phyloP scores from a whole-genome alignment of 768 basidiomycete species.

The Mycena floridula region DNA sequence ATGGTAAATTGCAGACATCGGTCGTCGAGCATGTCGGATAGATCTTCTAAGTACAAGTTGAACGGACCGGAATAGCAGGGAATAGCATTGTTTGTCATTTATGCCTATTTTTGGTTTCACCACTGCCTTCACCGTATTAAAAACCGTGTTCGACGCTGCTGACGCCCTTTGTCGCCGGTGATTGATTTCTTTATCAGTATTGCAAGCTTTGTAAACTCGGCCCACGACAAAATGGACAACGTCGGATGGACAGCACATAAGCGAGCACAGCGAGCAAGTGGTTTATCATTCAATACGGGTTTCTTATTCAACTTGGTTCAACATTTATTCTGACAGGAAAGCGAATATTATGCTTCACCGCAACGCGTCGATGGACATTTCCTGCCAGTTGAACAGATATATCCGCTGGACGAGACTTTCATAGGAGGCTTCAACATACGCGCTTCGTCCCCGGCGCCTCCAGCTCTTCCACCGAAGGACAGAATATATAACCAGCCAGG shows the following conservation, averaged over 20 bases:
- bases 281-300: constrained; percentile 14
- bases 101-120: too few relatives aligned
- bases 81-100: too few relatives aligned
- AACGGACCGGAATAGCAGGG: too few relatives aligned
- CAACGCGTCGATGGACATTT: constrained; percentile 43
- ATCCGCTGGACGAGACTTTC: constrained; percentile 56
- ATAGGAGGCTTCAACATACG: constrained; percentile 45
- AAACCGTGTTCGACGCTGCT: too few relatives aligned
- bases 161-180: too few relatives aligned
- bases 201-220: too few relatives aligned
- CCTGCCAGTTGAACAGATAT: constrained; percentile 49
- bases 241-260: constrained; percentile 71
- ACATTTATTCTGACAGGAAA: constrained; percentile 17
- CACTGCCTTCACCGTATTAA: too few relatives aligned
- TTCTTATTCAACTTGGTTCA: constrained; percentile 6
- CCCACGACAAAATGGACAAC: constrained; percentile 56
- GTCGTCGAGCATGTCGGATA: constrained; percentile 83
- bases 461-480: constrained; percentile 46
- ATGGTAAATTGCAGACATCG: constrained; percentile 81
- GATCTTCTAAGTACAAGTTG: too few relatives aligned
- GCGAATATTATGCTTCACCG: constrained; percentile 17
- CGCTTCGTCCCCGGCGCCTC: constrained; percentile 32
- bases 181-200: too few relatives aligned
- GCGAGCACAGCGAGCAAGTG: constrained; percentile 48
- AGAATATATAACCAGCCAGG: constrained; percentile 16